phyloP scores from a whole-genome alignment of 768 basidiomycete species.

The Mrakia gelida region DNA sequence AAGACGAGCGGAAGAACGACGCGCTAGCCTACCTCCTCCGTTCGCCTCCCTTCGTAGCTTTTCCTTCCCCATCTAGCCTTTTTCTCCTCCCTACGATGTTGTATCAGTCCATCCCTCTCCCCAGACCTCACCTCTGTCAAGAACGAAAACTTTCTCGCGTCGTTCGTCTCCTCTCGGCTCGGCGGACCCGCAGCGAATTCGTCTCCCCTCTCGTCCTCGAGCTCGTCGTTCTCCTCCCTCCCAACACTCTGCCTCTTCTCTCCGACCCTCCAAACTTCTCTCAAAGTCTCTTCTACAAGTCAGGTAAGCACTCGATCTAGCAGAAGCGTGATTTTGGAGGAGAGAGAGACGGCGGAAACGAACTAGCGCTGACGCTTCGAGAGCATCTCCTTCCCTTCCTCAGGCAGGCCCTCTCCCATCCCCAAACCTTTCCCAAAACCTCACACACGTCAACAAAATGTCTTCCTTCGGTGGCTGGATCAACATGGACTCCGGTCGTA shows the following conservation, averaged over 20 bases:
- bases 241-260: too few species aligned
- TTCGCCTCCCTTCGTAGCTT: neutral
- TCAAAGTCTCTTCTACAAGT: too few species aligned
- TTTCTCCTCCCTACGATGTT: neutral
- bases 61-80: neutral
- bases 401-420: too few species aligned
- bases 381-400: too few species aligned
- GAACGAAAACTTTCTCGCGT: neutral
- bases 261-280: too few species aligned
- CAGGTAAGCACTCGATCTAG: too few species aligned
- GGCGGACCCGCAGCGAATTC: neutral
- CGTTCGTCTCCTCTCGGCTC: neutral
- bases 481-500: constrained; percentile 23
- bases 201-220: neutral
- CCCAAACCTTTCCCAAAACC: too few species aligned
- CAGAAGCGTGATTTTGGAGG: too few species aligned
- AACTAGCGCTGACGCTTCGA: too few species aligned
- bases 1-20: neutral
- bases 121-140: too few species aligned
- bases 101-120: neutral
- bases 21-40: neutral
- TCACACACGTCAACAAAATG: neutral
- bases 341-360: too few species aligned
- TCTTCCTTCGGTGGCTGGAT: constrained; percentile 10
- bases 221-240: neutral